phyloP scores from a whole-genome alignment of 371 early-diverging fungal genomes.

The Mucor indicus region DNA sequence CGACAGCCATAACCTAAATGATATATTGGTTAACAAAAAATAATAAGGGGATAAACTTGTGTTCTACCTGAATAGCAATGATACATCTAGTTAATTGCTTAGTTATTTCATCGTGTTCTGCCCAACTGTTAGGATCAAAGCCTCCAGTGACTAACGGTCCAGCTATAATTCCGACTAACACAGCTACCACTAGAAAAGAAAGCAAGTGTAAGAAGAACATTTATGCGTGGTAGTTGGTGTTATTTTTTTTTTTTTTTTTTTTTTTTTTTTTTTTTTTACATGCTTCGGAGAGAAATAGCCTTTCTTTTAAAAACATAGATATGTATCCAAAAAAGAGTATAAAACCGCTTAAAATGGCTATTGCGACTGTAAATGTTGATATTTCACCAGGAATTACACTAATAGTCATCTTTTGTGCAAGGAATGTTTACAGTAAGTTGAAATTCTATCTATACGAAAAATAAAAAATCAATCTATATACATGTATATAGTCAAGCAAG shows the following conservation, averaged over 20 bases:
- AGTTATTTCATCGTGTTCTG: slow-evolving; percentile 52
- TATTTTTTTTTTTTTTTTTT: too few species aligned
- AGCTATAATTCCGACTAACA: slow-evolving; percentile 84
- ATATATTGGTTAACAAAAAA: background rate
- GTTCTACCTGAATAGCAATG: slow-evolving; percentile 71
- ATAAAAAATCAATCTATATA: too few species aligned
- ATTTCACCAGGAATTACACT: slow-evolving; percentile 48
- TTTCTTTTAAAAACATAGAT: slow-evolving; percentile 90
- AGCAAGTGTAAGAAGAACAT: background rate
- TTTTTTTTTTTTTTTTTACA: too few species aligned
- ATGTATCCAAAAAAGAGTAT: slow-evolving; percentile 84
- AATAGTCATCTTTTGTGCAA: slow-evolving; percentile 31
- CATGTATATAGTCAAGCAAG: too few species aligned
- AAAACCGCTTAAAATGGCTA: slow-evolving; percentile 77
- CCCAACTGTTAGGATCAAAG: slow-evolving; percentile 60
- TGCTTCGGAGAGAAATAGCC: slow-evolving; percentile 87
- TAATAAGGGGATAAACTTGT: background rate
- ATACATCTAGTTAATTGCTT: slow-evolving; percentile 77
- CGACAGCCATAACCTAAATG: slow-evolving; percentile 81
- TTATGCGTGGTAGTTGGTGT: too few species aligned
- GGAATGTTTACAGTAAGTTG: too few species aligned
- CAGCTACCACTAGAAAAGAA: slow-evolving; percentile 69
- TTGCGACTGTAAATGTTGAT: slow-evolving; percentile 43
- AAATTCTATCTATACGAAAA: too few species aligned
- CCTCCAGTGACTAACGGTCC: slow-evolving; percentile 71